Base-by-base conservation (phyloP, 495 filamentous ascomycete species). In the Neurospora sublineolata region DNA sequence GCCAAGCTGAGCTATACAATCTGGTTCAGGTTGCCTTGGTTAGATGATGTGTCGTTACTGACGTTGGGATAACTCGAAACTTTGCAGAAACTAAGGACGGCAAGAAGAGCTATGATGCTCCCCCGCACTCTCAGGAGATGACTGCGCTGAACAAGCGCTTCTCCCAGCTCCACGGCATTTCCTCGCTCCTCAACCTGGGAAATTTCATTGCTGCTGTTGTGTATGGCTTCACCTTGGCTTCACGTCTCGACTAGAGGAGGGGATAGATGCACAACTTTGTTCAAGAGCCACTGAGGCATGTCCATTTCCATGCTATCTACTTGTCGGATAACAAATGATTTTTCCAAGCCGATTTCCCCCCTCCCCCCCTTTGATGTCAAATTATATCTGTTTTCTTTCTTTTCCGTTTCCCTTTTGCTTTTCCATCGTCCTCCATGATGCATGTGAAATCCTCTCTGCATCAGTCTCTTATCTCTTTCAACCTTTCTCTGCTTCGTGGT, bases 101-200 rank as follows among this genome's bases (percentile, higher is more conserved):
- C 70, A 97, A 95, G 85, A 90, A 88, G 78, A 89, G 87, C 80
- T 90, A 92, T 73, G 93, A 97, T 70, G 79, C 83, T 33, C 85
- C 86, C 18, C 89, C 92, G 39, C 91, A 94, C 74, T 93, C 90
- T 7, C 85, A 89, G 78, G 92, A 92, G 82, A 97, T 97, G 94
- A 73, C 85, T 72, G 84, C 84, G 36, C 79, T 98, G 77, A 97
- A 97, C 83, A 91, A 88, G 83, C 83, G 82, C 76, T 98, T 98
- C 82, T 86, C 85, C 6, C 85, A 84, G 58, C 81, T 97, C 68
- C 94, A 98, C 82, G 92, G 94, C 27, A 76, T 88, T 20, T 94
- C 91, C 30, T 88, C 90, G 68, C 75, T 94, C 73, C 75, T 94
- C 58, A 97, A 96, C 78, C 72, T 97, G 74, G 83, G 85, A 30